Conservation (phyloP, 1,284 basidiomycete species). For the Ceratobasidium sp. region DNA sequence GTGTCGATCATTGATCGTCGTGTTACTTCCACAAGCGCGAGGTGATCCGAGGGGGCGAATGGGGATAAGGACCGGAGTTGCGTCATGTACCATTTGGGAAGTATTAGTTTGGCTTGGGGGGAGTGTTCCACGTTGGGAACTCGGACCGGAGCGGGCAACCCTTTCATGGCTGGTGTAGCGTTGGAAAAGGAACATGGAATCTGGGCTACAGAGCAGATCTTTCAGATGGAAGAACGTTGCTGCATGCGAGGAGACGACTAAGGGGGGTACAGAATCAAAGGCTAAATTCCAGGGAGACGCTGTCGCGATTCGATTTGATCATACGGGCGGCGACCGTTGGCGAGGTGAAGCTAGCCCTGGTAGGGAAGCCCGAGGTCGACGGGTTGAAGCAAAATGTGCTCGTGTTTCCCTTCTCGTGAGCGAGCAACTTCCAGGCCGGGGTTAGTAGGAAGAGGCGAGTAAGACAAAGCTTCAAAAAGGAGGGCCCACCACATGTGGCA, state of each 20-base stretch:
- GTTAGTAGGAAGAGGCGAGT: slow-evolving; percentile 2
- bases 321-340: slow-evolving; percentile 33
- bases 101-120: background rate
- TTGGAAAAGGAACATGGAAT: too few species aligned
- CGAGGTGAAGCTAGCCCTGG: slow-evolving; percentile 34
- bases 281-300: slow-evolving; percentile 31
- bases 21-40: too few species aligned
- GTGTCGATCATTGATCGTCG: too few species aligned
- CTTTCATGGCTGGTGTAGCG: too few species aligned
- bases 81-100: background rate
- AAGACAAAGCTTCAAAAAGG: background rate
- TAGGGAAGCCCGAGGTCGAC: background rate
- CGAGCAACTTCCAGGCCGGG: slow-evolving; percentile 10
- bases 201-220: too few species aligned
- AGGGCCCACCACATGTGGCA: slow-evolving; percentile 20
- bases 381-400: background rate
- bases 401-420: slow-evolving; percentile 10
- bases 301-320: slow-evolving; percentile 15
- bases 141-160: background rate
- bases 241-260: too few species aligned
- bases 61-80: background rate
- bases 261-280: slow-evolving; percentile 34
- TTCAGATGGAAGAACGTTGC: too few species aligned
- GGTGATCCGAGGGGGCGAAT: too few species aligned
- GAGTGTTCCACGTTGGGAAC: background rate